Percentiles rank a stretch among this genome's conserved stretches.
These are phyloP conservation scores for Hypericum perforatum DNA, from an alignment of 345 rosid species.

Conservation along the genomic window DNA sequence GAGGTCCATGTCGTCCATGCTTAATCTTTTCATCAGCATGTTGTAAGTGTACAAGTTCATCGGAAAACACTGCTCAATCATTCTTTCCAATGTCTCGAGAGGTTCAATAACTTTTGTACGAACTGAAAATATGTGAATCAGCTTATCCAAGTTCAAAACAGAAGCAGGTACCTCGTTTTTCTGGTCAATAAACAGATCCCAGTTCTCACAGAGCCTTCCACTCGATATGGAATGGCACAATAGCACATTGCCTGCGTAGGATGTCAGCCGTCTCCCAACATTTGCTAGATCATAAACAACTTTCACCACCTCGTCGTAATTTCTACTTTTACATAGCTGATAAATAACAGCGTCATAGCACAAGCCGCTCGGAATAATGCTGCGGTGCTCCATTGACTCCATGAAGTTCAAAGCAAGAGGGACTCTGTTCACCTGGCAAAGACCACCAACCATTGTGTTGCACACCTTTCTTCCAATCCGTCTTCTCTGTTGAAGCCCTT, in stretches of 20 bases:
- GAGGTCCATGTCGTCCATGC: slow-evolving; percentile 24
- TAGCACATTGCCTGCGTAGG: slow-evolving; percentile 69
- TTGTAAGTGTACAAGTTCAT: slow-evolving; percentile 49
- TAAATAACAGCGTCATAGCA: slow-evolving; percentile 53
- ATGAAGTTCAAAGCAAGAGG: slow-evolving; percentile 41
- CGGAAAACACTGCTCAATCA: slow-evolving; percentile 52
- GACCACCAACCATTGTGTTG: slow-evolving; percentile 41
- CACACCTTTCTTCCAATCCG: slow-evolving; percentile 28
- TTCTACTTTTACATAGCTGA: slow-evolving; percentile 24
- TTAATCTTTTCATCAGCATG: slow-evolving; percentile 41
- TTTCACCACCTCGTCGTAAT: slow-evolving; percentile 35
- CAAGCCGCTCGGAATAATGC: slow-evolving; percentile 35
- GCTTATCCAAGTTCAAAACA: slow-evolving; percentile 40
- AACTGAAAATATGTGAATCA: slow-evolving; percentile 56
- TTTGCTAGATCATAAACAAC: slow-evolving; percentile 45
- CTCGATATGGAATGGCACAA: slow-evolving; percentile 41
- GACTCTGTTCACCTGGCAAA: slow-evolving; percentile 36
- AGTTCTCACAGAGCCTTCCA: slow-evolving; percentile 43
- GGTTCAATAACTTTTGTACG: slow-evolving; percentile 19
- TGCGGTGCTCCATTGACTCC: slow-evolving; percentile 36
- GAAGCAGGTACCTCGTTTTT: slow-evolving; percentile 27
- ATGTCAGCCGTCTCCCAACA: slow-evolving; percentile 34
- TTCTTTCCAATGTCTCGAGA: slow-evolving; percentile 35
- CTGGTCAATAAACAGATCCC: slow-evolving; percentile 36
- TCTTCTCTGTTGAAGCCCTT: slow-evolving; percentile 25